Evolutionary conservation across 805 yeast species (phyloP).

Genomic region (Kazachstania taianensis): DNA sequence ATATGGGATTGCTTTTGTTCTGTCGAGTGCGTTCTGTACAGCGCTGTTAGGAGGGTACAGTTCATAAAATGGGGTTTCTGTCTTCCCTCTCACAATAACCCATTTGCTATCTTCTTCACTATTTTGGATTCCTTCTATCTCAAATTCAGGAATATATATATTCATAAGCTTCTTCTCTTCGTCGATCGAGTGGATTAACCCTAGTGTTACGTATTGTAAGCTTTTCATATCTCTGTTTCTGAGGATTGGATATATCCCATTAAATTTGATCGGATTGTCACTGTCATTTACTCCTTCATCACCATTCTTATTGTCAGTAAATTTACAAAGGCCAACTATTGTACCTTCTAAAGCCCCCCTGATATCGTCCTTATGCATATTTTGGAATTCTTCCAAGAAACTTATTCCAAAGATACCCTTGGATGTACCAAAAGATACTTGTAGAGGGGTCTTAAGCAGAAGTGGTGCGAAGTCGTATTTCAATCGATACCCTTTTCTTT

Average conservation of each 20-base stretch:
- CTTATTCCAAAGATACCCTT: conserved; percentile 32
- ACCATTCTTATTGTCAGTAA: background rate
- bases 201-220: conserved; percentile 26
- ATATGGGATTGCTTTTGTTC: conserved; percentile 31
- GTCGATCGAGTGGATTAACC: conserved; percentile 60
- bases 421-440: conserved; percentile 29
- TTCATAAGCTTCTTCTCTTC: conserved; percentile 33
- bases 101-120: conserved; percentile 16
- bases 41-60: conserved; percentile 29
- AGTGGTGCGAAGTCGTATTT: conserved; percentile 37
- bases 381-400: conserved; percentile 27
- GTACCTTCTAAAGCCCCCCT: conserved; percentile 30
- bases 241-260: conserved; percentile 22
- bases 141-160: conserved; percentile 42
- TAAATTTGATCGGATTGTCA: conserved; percentile 7
- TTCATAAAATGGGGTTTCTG: conserved; percentile 56
- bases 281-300: conserved; percentile 3
- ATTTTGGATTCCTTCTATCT: conserved; percentile 4
- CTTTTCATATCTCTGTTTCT: conserved; percentile 2
- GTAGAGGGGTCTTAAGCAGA: conserved; percentile 32
- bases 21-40: background rate
- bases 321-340: conserved; percentile 23
- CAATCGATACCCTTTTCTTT: conserved; percentile 7
- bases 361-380: conserved; percentile 28
- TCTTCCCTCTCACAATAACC: conserved; percentile 49